Evolutionary conservation across 129 eudicot species (phyloP).

Genomic region (Deinandra increscens): DNA sequence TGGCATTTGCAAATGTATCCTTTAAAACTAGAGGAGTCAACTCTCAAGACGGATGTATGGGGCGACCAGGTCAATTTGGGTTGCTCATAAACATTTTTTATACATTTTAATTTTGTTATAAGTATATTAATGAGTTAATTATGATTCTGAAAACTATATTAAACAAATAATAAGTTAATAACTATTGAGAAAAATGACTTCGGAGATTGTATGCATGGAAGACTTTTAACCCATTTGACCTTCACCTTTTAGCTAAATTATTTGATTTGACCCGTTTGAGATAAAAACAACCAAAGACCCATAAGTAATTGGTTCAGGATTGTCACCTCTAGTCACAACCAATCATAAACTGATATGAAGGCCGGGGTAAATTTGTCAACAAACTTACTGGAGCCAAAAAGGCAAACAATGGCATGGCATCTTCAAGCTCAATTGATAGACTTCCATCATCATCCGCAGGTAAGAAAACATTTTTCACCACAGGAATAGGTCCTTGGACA

Average conservation of each 20-base stretch:
- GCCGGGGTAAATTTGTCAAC: background rate
- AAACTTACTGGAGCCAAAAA: conserved; percentile 93
- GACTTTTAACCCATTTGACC: background rate
- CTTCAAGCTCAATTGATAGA: conserved; percentile 76
- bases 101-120: background rate
- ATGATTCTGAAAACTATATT: background rate
- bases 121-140: background rate
- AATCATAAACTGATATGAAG: conserved; percentile 4
- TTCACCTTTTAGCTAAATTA: background rate
- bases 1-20: background rate
- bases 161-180: background rate
- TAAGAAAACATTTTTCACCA: conserved; percentile 87
- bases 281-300: background rate
- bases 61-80: background rate
- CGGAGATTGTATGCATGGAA: background rate
- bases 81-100: background rate
- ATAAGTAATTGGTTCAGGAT: background rate
- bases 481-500: conserved; percentile 97
- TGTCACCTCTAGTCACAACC: background rate
- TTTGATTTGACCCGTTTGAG: background rate
- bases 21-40: background rate
- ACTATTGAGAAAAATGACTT: background rate
- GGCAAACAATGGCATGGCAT: conserved; percentile 91
- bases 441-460: conserved; percentile 66
- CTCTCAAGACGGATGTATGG: background rate